Conservation (phyloP, 495 filamentous ascomycete genomes). For the Cercophora sp. region DNA sequence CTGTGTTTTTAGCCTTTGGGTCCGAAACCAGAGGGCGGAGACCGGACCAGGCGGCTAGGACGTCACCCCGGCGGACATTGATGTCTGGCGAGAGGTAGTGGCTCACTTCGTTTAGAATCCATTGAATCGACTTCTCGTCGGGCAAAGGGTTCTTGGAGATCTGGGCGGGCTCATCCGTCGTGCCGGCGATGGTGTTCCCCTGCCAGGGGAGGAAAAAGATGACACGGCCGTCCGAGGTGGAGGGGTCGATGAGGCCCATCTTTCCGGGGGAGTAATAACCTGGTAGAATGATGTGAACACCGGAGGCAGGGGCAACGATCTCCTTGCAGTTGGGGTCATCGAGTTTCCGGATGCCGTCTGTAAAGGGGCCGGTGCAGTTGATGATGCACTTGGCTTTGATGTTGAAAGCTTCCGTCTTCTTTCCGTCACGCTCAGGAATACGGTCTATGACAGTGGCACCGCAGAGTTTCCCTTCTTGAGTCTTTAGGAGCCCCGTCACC, state of each 20-base stretch:
- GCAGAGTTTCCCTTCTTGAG: slow-evolving; percentile 69
- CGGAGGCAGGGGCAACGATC: slow-evolving; percentile 90
- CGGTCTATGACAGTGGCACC: slow-evolving; percentile 78
- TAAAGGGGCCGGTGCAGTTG: slow-evolving; percentile 96
- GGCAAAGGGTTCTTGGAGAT: slow-evolving; percentile 82
- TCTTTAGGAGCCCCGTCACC: slow-evolving; percentile 79
- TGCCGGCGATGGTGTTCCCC: slow-evolving; percentile 97
- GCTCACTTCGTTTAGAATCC: slow-evolving; percentile 90
- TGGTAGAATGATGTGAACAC: slow-evolving; percentile 91
- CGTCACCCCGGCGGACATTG: slow-evolving; percentile 88
- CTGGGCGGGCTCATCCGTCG: slow-evolving; percentile 82
- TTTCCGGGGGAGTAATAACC: slow-evolving; percentile 92
- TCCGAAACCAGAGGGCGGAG: slow-evolving; percentile 93
- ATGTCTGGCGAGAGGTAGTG: slow-evolving; percentile 90
- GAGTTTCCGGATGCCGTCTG: slow-evolving; percentile 87
- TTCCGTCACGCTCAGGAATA: slow-evolving; percentile 53
- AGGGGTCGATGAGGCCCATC: slow-evolving; percentile 95
- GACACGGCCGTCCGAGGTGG: slow-evolving; percentile 90
- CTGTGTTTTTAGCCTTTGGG: slow-evolving; percentile 87
- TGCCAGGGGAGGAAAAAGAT: slow-evolving; percentile 99
- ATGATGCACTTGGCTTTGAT: slow-evolving; percentile 88
- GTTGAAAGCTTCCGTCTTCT: slow-evolving; percentile 55
- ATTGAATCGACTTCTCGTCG: slow-evolving; percentile 89
- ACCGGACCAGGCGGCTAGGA: slow-evolving; percentile 93
- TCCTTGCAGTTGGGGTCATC: slow-evolving; percentile 69